phyloP scores from a whole-genome alignment of 2,329 filamentous ascomycete species.

The Hymenoscyphus repandus region DNA sequence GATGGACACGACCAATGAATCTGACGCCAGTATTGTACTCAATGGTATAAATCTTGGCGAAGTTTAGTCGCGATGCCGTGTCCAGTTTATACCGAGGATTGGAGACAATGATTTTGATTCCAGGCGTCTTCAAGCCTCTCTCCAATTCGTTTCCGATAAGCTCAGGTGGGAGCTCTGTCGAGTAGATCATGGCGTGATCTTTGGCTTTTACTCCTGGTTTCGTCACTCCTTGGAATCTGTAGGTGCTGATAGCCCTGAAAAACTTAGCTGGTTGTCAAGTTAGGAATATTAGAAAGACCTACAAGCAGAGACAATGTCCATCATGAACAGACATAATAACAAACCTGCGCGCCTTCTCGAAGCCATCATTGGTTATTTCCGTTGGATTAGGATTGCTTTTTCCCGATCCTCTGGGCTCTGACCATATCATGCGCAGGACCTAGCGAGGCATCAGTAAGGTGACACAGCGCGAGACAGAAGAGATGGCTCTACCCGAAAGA shows the following conservation, averaged over 20 bases:
- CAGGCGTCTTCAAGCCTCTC: not conserved
- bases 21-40: conserved; percentile 23
- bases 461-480: too few species aligned
- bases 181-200: conserved; percentile 17
- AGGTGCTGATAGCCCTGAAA: conserved; percentile 21
- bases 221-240: conserved; percentile 5
- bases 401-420: too few species aligned
- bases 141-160: conserved; percentile 5
- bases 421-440: too few species aligned
- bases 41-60: conserved; percentile 23
- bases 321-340: not conserved
- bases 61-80: conserved; percentile 17
- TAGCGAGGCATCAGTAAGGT: too few species aligned
- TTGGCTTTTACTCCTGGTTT: conserved; percentile 16
- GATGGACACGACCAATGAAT: conserved; percentile 19
- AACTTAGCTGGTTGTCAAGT: not conserved
- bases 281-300: not conserved
- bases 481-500: too few species aligned
- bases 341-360: conserved; percentile 12
- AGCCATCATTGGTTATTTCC: not conserved
- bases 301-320: conserved; percentile 19
- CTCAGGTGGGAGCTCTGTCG: not conserved
- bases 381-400: too few species aligned
- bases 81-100: conserved; percentile 1
- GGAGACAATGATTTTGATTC: conserved; percentile 3